These are phyloP conservation scores for Grosmannia serpens DNA, from an alignment of 2,329 filamentous ascomycete genomes.

Conservation along the genomic window DNA sequence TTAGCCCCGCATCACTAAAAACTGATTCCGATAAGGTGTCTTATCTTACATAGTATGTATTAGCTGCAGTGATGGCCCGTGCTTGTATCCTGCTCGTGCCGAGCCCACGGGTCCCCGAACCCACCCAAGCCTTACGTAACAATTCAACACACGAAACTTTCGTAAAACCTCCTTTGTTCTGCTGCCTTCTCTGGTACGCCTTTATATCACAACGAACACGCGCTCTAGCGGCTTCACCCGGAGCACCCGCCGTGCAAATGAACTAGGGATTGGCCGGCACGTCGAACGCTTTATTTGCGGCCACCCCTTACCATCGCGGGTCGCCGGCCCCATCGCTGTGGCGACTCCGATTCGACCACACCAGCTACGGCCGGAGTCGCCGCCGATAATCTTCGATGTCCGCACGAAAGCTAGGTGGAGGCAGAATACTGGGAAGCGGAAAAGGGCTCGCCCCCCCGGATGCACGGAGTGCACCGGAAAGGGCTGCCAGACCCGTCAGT, in stretches of 20 bases:
- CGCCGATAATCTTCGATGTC: conserved; percentile 48
- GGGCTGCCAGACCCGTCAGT: conserved; percentile 38
- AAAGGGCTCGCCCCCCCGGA: conserved; percentile 63
- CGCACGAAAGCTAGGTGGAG: conserved; percentile 75
- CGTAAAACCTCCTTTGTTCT: neutral
- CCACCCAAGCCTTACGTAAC: neutral
- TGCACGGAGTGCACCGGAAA: conserved; percentile 17
- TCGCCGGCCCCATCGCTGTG: neutral
- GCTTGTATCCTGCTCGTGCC: too few species aligned
- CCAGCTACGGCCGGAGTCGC: conserved; percentile 1
- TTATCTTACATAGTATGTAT: neutral
- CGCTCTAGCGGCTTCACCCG: neutral
- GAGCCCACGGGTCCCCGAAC: too few species aligned
- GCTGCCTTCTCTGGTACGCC: neutral
- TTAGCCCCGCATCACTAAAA: too few species aligned
- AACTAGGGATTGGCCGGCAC: neutral
- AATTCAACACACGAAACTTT: neutral
- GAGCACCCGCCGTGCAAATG: neutral
- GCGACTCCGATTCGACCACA: neutral
- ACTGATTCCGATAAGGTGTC: too few species aligned
- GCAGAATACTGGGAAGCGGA: conserved; percentile 79
- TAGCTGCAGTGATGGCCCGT: too few species aligned
- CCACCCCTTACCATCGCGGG: neutral
- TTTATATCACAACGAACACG: neutral
- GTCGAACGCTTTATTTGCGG: neutral